Conservation (phyloP, 108 stramenopile species). For the Chaetoceros tenuissimus region DNA sequence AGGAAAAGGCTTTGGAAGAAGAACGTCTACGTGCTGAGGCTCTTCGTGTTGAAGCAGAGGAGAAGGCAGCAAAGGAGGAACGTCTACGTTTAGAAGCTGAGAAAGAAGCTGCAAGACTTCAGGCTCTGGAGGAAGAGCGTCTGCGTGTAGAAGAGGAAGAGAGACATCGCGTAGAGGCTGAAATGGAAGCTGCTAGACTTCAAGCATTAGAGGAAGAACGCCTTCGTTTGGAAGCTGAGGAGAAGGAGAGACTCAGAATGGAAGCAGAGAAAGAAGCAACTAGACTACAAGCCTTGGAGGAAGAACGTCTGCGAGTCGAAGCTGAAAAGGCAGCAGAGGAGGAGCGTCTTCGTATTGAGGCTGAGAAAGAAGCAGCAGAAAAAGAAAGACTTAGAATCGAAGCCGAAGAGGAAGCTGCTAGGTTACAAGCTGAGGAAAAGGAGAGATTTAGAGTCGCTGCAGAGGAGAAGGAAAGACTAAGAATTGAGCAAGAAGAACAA, state of each 20-base stretch:
- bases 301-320: constrained; percentile 82
- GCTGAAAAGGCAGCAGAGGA: constrained; percentile 38
- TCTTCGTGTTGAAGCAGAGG: constrained; percentile 60
- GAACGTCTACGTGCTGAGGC: constrained; percentile 44
- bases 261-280: constrained; percentile 25
- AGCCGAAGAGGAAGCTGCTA: too few species aligned
- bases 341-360: too few species aligned
- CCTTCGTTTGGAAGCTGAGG: too few species aligned
- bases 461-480: too few species aligned
- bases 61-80: constrained; percentile 59
- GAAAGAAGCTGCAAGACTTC: constrained; percentile 53
- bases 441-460: too few species aligned
- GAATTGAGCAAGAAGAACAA: too few species aligned
- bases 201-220: too few species aligned
- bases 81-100: constrained; percentile 53
- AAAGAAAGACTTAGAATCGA: too few species aligned
- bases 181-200: constrained; percentile 33
- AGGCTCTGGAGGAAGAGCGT: constrained; percentile 20
- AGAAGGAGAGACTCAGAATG: not conserved
- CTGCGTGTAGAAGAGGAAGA: constrained; percentile 19
- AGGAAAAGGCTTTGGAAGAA: too few species aligned
- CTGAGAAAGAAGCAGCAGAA: constrained; percentile 8
- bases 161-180: constrained; percentile 27
- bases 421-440: too few species aligned
- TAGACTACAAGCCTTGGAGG: constrained; percentile 5